A percentile compares a stretch with the other conserved stretches of the same genome.
Conservation (phyloP, 306 rosid genomes). For the Comarum palustre region DNA sequence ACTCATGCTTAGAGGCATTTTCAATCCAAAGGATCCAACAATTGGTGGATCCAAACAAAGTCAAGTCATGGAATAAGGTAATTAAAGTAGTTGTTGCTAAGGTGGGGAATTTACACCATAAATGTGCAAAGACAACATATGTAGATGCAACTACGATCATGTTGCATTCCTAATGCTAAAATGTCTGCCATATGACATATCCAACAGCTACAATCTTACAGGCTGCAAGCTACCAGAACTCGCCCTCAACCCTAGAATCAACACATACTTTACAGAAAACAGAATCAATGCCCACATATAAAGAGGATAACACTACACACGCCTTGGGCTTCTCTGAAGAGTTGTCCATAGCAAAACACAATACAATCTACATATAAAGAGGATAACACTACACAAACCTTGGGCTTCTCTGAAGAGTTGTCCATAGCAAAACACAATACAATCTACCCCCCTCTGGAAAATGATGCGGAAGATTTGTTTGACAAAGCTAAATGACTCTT, state of each 20-base stretch:
- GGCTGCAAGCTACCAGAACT: neutral
- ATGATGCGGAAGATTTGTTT: constrained; percentile 7
- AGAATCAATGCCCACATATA: neutral
- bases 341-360: neutral
- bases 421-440: neutral
- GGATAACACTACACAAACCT: constrained; percentile 4
- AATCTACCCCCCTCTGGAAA: constrained; percentile 4
- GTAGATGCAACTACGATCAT: neutral
- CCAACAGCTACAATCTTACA: neutral
- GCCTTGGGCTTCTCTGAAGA: neutral
- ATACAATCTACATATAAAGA: neutral
- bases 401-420: neutral
- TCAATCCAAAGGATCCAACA: neutral
- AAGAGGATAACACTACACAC: neutral
- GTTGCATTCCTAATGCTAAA: neutral
- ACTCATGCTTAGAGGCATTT: neutral
- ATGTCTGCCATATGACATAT: neutral
- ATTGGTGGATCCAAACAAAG: neutral
- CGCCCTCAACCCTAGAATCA: constrained; percentile 14
- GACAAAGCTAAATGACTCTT: constrained; percentile 38
- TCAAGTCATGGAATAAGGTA: neutral
- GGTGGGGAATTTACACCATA: neutral
- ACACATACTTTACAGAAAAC: constrained; percentile 37
- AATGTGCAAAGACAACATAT: neutral
- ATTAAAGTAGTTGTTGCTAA: neutral